Percentiles rank a stretch among this genome's conserved stretches.
phyloP scores from a whole-genome alignment of 768 basidiomycete genomes.

The Boletus rufocinnamomeus region DNA sequence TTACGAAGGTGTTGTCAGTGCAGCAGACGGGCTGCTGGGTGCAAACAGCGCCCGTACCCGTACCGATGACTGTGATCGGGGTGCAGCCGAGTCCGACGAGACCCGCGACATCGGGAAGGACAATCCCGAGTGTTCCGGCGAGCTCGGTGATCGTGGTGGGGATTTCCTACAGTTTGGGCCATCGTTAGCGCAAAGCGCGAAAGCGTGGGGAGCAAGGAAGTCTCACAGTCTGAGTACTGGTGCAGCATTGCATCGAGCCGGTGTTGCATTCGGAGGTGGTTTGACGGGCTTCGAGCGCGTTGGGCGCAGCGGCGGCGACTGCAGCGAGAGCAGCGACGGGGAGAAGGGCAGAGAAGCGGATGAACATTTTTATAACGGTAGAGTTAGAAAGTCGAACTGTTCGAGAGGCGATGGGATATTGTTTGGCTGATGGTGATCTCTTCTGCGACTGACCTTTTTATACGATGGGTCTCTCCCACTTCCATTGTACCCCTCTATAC shows the following conservation, averaged over 20 bases:
- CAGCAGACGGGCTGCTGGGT: constrained; percentile 23
- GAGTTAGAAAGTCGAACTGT: background rate
- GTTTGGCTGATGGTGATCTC: background rate
- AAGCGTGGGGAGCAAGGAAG: background rate
- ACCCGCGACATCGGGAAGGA: background rate
- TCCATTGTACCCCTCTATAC: background rate
- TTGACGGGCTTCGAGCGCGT: background rate
- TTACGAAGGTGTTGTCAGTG: constrained; percentile 15
- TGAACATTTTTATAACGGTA: constrained; percentile 5
- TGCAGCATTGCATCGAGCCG: constrained; percentile 16
- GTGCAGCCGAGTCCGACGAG: constrained; percentile 6
- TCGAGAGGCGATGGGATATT: background rate
- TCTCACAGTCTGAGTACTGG: background rate
- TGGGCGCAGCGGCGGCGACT: constrained; percentile 9
- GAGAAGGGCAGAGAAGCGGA: constrained; percentile 8
- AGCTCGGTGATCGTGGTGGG: background rate
- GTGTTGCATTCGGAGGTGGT: constrained; percentile 10
- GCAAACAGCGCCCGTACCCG: constrained; percentile 11
- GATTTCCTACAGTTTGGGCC: background rate
- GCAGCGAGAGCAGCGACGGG: constrained; percentile 13
- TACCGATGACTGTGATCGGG: background rate
- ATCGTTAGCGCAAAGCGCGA: background rate
- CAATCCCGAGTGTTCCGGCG: background rate
- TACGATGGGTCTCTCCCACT: background rate
- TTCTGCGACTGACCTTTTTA: constrained; percentile 10